A percentile compares a stretch with the other conserved stretches of the same genome.
phyloP scores from a whole-genome alignment of 495 filamentous ascomycete genomes.

The Aspergillus indologenus region DNA sequence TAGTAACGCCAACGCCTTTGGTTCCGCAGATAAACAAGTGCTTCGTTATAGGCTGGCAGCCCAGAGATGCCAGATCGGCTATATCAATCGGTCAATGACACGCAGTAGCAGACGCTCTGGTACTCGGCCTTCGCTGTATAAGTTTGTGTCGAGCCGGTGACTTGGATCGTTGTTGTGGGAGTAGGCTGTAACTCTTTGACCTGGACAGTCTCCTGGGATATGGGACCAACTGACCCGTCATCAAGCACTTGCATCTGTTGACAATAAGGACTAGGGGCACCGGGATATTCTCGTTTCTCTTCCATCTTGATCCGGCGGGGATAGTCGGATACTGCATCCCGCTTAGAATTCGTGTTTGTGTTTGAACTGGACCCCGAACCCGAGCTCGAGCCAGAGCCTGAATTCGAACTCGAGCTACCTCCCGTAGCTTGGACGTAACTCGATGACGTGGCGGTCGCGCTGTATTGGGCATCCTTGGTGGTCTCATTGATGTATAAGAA shows the following conservation, averaged over 20 bases:
- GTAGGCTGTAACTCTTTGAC: slow-evolving; percentile 59
- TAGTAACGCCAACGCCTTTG: slow-evolving; percentile 22
- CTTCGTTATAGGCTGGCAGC: neutral
- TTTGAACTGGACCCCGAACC: slow-evolving; percentile 12
- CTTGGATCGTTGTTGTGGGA: slow-evolving; percentile 34
- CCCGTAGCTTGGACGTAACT: slow-evolving; percentile 18
- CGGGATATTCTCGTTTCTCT: slow-evolving; percentile 60
- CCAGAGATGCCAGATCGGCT: neutral
- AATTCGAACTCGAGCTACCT: slow-evolving; percentile 18
- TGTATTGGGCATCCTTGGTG: slow-evolving; percentile 37
- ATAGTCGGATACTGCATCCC: slow-evolving; percentile 40
- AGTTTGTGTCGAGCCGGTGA: slow-evolving; percentile 27
- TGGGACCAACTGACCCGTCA: slow-evolving; percentile 42
- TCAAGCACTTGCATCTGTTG: slow-evolving; percentile 65
- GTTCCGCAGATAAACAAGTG: neutral
- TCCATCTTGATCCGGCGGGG: slow-evolving; percentile 76
- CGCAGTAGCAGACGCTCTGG: slow-evolving; percentile 43
- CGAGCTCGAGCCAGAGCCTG: neutral
- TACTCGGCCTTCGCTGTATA: slow-evolving; percentile 41
- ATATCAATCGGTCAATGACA: slow-evolving; percentile 36
- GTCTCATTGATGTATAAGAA: slow-evolving; percentile 73
- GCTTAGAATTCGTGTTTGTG: slow-evolving; percentile 13
- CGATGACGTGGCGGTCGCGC: slow-evolving; percentile 25
- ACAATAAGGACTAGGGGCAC: slow-evolving; percentile 55
- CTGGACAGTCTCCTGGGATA: slow-evolving; percentile 49